phyloP scores from a whole-genome alignment of 345 rosid genomes.

The Heritiera littoralis region DNA sequence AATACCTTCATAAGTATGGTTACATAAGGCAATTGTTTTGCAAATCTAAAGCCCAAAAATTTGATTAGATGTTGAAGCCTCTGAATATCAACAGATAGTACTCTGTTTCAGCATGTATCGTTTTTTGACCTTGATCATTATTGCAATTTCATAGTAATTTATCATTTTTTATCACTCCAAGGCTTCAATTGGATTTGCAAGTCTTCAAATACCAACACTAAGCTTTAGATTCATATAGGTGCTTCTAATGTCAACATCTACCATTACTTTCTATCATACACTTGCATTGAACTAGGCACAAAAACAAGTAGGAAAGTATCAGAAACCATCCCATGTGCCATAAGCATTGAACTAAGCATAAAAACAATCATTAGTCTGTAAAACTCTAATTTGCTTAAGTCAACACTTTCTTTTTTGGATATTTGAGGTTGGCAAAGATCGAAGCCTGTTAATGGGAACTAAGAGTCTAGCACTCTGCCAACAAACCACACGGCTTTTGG shows the following conservation, averaged over 20 bases:
- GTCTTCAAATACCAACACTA: neutral
- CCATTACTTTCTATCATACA: neutral
- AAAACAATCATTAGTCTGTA: neutral
- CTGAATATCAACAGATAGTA: no score
- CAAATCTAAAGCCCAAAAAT: neutral
- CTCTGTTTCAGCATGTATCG: neutral
- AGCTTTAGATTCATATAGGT: slow-evolving; percentile 2
- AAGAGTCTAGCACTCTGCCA: no score
- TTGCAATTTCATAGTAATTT: neutral
- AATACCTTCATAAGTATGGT: neutral
- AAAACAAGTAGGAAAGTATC: neutral
- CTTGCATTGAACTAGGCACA: neutral
- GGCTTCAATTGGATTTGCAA: neutral
- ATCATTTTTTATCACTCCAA: neutral
- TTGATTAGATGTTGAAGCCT: neutral
- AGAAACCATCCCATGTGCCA: neutral
- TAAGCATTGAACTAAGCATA: neutral
- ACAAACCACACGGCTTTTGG: no score
- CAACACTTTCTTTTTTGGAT: slow-evolving; percentile 8
- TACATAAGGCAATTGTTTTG: neutral
- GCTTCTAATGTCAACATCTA: neutral
- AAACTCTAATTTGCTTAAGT: neutral
- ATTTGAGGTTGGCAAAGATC: no score
- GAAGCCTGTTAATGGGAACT: no score
- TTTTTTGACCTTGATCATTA: neutral